Evolutionary conservation across 2,329 filamentous ascomycete genomes (phyloP).

Genomic region (Simplicillium aogashimaense): DNA sequence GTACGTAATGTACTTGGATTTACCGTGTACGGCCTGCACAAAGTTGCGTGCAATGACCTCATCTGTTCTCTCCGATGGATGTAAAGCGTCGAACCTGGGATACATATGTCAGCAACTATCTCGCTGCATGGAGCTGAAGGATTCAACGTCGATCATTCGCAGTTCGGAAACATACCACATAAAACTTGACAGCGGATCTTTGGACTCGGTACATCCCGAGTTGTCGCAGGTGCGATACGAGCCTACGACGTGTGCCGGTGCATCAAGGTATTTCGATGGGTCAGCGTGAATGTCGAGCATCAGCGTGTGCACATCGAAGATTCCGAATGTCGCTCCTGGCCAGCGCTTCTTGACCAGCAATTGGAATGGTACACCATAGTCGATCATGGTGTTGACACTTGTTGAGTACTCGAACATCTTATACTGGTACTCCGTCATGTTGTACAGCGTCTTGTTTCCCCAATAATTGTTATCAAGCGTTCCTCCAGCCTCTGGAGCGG

Average conservation of each 20-base stretch:
- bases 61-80: slow-evolving; percentile 55
- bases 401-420: slow-evolving; percentile 37
- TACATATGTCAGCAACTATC: background rate
- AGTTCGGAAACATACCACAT: slow-evolving; percentile 44
- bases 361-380: slow-evolving; percentile 39
- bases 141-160: background rate
- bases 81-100: slow-evolving; percentile 53
- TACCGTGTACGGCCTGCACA: slow-evolving; percentile 26
- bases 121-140: background rate
- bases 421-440: slow-evolving; percentile 33
- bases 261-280: slow-evolving; percentile 51
- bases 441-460: slow-evolving; percentile 32
- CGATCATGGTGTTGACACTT: slow-evolving; percentile 36
- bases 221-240: slow-evolving; percentile 44
- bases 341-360: slow-evolving; percentile 33
- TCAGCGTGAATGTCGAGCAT: slow-evolving; percentile 55
- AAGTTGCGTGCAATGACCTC: slow-evolving; percentile 30
- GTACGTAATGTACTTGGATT: slow-evolving; percentile 26
- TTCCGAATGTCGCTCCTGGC: slow-evolving; percentile 49
- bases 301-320: slow-evolving; percentile 58
- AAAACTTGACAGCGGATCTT: slow-evolving; percentile 45
- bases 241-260: slow-evolving; percentile 52
- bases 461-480: slow-evolving; percentile 32
- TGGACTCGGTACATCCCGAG: slow-evolving; percentile 24
- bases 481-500: slow-evolving; percentile 32